Conservation (phyloP, 1,284 basidiomycete genomes). For the Crepidotus sp. region DNA sequence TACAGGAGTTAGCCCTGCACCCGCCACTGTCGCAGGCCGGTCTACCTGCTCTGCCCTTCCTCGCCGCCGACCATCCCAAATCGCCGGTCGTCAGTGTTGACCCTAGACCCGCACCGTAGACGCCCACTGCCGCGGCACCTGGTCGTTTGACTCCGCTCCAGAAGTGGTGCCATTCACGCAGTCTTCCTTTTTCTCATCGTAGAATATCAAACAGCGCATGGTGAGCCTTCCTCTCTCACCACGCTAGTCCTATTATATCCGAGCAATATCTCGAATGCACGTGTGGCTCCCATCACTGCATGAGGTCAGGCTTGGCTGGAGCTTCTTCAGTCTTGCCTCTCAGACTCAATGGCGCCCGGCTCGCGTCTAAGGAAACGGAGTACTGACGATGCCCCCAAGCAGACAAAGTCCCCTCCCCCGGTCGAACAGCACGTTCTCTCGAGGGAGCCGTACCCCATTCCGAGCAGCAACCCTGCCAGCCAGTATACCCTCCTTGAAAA, state of each 20-base stretch:
- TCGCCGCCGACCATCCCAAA: background rate
- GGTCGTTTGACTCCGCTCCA: background rate
- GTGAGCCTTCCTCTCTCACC: background rate
- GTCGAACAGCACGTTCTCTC: slow-evolving; percentile 23
- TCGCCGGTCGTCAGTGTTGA: background rate
- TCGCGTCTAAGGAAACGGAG: slow-evolving; percentile 38
- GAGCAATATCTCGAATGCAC: slow-evolving; percentile 5
- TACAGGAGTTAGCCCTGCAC: background rate
- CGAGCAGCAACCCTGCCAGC: slow-evolving; percentile 70
- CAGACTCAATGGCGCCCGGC: slow-evolving; percentile 33
- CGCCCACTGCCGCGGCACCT: background rate
- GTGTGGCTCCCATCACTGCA: slow-evolving; percentile 18
- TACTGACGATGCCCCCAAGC: slow-evolving; percentile 41
- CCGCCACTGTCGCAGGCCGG: background rate
- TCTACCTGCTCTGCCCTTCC: background rate
- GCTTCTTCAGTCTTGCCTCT: slow-evolving; percentile 17
- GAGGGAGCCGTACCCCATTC: slow-evolving; percentile 59
- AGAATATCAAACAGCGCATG: background rate
- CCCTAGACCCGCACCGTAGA: background rate
- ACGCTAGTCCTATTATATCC: background rate
- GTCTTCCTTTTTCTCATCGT: background rate
- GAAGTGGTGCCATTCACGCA: slow-evolving; percentile 6
- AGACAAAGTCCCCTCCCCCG: slow-evolving; percentile 18
- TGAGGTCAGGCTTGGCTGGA: slow-evolving; percentile 22
- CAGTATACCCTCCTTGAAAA: slow-evolving; percentile 93